Conservation (phyloP, 768 basidiomycete species). For the Leccinum imitatum region DNA sequence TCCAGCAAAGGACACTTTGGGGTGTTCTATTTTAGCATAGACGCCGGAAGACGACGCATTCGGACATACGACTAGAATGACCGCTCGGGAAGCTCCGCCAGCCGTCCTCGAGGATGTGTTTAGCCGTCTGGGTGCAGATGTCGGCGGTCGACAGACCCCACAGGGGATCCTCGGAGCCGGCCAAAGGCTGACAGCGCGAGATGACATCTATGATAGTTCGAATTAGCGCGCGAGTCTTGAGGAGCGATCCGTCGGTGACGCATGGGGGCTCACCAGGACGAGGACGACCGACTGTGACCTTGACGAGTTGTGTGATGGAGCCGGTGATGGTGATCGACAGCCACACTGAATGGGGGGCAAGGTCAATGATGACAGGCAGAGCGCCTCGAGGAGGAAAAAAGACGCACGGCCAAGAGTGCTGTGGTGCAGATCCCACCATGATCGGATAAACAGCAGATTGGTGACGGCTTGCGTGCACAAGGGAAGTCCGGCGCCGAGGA, state of each 20-base stretch:
- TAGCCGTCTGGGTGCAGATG: conserved; percentile 75
- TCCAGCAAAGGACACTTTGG: conserved; percentile 84
- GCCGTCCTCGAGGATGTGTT: conserved; percentile 64
- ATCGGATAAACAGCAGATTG: conserved; percentile 69
- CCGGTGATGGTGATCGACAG: conserved; percentile 75
- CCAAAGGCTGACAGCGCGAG: conserved; percentile 57
- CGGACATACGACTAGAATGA: conserved; percentile 74
- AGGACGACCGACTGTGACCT: conserved; percentile 85
- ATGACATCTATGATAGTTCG: conserved; percentile 22
- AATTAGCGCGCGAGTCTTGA: background rate
- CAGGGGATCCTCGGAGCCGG: conserved; percentile 61
- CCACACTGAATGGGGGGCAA: conserved; percentile 45
- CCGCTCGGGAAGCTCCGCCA: conserved; percentile 93
- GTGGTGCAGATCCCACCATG: conserved; percentile 88
- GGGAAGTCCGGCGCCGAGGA: conserved; percentile 55
- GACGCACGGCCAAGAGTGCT: conserved; percentile 37
- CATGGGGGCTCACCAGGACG: conserved; percentile 59
- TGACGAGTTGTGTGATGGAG: conserved; percentile 76
- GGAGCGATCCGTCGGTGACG: background rate
- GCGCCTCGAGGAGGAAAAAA: background rate
- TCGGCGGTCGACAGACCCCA: conserved; percentile 69
- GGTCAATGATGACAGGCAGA: background rate
- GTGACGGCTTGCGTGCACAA: conserved; percentile 63
- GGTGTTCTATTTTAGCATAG: background rate
- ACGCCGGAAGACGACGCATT: background rate